These are phyloP conservation scores for Backusella westeae DNA, from an alignment of 192 early-diverging fungal species.

Conservation along the genomic window DNA sequence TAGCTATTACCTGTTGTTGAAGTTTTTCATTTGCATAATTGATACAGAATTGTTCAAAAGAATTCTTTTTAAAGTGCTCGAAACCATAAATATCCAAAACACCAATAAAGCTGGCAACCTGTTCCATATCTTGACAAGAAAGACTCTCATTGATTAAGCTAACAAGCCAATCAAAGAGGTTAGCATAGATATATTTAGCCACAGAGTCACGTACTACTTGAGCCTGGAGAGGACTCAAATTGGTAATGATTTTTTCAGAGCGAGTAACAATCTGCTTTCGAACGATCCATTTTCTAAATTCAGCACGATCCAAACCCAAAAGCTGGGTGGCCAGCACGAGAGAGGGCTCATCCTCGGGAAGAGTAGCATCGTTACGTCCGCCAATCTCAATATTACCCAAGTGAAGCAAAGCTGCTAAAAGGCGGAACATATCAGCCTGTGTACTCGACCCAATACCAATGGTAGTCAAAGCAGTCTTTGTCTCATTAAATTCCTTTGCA, in stretches of 20 bases:
- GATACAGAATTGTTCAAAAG: slow-evolving; percentile 99
- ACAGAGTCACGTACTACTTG: slow-evolving; percentile 90
- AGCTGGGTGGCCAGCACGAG: slow-evolving; percentile 66
- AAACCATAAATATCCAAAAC: slow-evolving; percentile 99
- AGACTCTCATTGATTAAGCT: slow-evolving; percentile 86
- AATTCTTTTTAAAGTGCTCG: slow-evolving; percentile 99
- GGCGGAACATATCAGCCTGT: slow-evolving; percentile 88
- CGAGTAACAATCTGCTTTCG: slow-evolving; percentile 94
- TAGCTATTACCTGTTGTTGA: slow-evolving; percentile 71
- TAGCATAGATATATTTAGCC: slow-evolving; percentile 95
- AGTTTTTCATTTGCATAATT: slow-evolving; percentile 98
- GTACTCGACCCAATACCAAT: slow-evolving; percentile 79
- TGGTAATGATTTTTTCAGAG: slow-evolving; percentile 90
- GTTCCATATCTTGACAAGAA: slow-evolving; percentile 45
- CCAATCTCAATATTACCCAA: slow-evolving; percentile 93
- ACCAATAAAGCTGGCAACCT: slow-evolving; percentile 80
- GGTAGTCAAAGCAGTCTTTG: slow-evolving; percentile 77
- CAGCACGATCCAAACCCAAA: slow-evolving; percentile 72
- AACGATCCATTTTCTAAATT: slow-evolving; percentile 95
- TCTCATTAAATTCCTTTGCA: slow-evolving; percentile 86
- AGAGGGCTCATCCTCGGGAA: slow-evolving; percentile 78
- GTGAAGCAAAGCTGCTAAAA: slow-evolving; percentile 93
- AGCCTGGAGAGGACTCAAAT: slow-evolving; percentile 72
- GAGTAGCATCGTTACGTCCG: slow-evolving; percentile 65
- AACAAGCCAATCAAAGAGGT: slow-evolving; percentile 97